Conservation (phyloP, 2,329 filamentous ascomycete genomes). For the Aspergillus sergii region DNA sequence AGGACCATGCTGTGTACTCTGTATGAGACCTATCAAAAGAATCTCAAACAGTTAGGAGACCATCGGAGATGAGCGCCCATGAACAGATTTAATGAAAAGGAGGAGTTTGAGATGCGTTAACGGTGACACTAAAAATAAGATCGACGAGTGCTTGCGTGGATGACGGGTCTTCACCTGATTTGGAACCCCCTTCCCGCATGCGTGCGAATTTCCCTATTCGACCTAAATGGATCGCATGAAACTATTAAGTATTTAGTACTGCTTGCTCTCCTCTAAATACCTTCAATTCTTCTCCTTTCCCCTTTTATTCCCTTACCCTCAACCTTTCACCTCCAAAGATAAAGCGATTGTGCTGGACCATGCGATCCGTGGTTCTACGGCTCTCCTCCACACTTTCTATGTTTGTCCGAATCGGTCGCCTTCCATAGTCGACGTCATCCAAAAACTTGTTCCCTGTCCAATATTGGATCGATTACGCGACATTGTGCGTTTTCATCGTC, state of each 20-base stretch:
- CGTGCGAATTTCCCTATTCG: constrained; percentile 7
- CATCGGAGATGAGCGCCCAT: background rate
- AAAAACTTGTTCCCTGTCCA: background rate
- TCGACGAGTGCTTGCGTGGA: constrained; percentile 30
- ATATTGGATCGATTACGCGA: background rate
- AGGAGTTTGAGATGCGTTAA: background rate
- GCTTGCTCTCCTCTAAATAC: background rate
- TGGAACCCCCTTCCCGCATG: constrained; percentile 13
- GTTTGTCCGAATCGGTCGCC: constrained; percentile 16
- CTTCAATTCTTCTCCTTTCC: background rate
- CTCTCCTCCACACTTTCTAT: constrained; percentile 5
- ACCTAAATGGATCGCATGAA: background rate
- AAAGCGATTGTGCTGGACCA: constrained; percentile 18
- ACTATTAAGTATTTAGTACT: background rate
- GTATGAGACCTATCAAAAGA: background rate
- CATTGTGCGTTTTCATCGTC: background rate
- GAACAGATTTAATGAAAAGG: background rate
- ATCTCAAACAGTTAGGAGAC: background rate
- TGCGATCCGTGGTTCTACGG: constrained; percentile 25
- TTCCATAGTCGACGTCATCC: constrained; percentile 18
- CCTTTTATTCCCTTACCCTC: background rate
- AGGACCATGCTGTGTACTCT: background rate
- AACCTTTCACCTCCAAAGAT: background rate
- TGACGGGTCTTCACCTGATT: constrained; percentile 23
- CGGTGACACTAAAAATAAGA: constrained; percentile 15